Conservation (phyloP, 164 flowering plant species). For the Buxus sempervirens region DNA sequence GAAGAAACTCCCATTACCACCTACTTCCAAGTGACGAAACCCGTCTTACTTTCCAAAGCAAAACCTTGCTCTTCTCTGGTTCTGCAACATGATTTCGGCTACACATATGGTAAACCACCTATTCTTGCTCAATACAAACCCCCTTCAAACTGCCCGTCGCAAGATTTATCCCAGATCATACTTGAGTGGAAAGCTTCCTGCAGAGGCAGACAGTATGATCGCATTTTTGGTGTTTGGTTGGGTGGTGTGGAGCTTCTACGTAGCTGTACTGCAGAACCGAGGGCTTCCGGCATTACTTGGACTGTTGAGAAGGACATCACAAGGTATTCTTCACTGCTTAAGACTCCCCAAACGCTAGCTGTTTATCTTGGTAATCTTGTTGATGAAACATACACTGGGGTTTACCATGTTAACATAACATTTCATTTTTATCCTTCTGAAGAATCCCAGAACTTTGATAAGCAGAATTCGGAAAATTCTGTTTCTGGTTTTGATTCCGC, state of each 20-base stretch:
- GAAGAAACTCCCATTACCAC: constrained; percentile 21
- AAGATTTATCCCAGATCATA: constrained; percentile 40
- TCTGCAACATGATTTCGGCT: constrained; percentile 43
- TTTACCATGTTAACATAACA: constrained; percentile 41
- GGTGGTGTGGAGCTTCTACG: constrained; percentile 69
- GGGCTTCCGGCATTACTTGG: constrained; percentile 54
- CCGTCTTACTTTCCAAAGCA: constrained; percentile 32
- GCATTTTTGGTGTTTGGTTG: constrained; percentile 72
- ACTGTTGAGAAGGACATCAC: constrained; percentile 59
- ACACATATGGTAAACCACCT: constrained; percentile 48
- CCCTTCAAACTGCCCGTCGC: constrained; percentile 37
- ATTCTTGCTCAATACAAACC: constrained; percentile 41
- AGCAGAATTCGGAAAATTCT: constrained; percentile 1
- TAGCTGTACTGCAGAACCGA: constrained; percentile 76
- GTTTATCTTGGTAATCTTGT: constrained; percentile 63
- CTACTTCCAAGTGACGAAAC: constrained; percentile 47
- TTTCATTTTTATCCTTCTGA: constrained; percentile 33
- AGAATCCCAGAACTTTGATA: neutral
- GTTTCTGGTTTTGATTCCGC: constrained; percentile 14
- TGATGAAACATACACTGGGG: constrained; percentile 50
- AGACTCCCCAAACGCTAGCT: constrained; percentile 42
- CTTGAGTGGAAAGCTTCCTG: constrained; percentile 55
- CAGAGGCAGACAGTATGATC: constrained; percentile 57
- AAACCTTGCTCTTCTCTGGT: constrained; percentile 33
- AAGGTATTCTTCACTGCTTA: constrained; percentile 48